Percentiles rank a stretch among this genome's conserved stretches.
These are phyloP conservation scores for Globisporangium solare DNA, from an alignment of 352 stramenopile species.

Conservation along the genomic window DNA sequence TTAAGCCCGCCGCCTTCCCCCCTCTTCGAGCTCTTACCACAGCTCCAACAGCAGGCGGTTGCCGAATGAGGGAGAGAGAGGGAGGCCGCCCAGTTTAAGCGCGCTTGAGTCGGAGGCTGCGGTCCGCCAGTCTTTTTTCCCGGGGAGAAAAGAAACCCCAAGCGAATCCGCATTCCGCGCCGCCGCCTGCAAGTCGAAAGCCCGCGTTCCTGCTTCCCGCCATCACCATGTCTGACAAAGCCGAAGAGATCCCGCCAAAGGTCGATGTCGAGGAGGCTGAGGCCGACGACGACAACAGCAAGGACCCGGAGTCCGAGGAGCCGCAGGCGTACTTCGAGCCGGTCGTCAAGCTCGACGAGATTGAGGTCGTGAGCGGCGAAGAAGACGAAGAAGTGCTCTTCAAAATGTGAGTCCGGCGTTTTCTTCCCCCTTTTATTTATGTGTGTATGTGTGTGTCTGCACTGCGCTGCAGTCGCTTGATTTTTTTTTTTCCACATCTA, in stretches of 20 bases:
- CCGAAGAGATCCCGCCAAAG: constrained; percentile 66
- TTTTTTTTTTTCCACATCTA: too few species aligned
- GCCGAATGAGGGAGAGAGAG: neutral
- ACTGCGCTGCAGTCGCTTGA: too few species aligned
- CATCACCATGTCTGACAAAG: constrained; percentile 52
- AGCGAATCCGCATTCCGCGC: neutral
- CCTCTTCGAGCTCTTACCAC: constrained; percentile 2
- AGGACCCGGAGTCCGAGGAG: constrained; percentile 78
- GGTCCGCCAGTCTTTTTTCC: constrained; percentile 27
- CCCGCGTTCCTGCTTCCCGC: too few species aligned
- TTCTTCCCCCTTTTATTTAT: neutral
- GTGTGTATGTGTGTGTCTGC: neutral
- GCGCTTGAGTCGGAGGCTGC: constrained; percentile 21
- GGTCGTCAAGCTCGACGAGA: constrained; percentile 87
- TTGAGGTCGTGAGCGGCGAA: constrained; percentile 97
- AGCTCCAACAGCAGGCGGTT: neutral
- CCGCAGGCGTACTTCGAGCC: constrained; percentile 87
- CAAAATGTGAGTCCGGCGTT: constrained; percentile 64
- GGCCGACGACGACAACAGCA: constrained; percentile 31
- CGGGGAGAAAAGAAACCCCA: constrained; percentile 3
- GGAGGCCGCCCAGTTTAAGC: constrained; percentile 18
- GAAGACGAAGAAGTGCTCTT: constrained; percentile 96
- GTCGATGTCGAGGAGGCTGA: constrained; percentile 44
- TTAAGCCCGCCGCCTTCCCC: constrained; percentile 10
- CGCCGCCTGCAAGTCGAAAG: neutral